Percentiles rank a stretch among this genome's conserved stretches.
Conservation (phyloP, 176 grass and related monocot genomes). For the Lolium rigidum region DNA sequence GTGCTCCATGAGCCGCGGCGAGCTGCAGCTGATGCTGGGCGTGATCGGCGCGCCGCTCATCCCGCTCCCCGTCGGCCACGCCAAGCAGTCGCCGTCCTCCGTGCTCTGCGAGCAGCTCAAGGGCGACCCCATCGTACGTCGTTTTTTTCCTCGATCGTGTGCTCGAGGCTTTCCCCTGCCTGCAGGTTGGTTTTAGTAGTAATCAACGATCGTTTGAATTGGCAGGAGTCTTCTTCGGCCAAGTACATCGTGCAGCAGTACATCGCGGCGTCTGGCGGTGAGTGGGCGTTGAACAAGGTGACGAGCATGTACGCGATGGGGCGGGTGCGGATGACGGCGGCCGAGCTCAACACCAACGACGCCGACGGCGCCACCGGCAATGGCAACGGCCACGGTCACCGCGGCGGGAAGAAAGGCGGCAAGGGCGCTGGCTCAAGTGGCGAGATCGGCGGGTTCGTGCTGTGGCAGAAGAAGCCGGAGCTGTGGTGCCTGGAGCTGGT, state of each 20-base stretch:
- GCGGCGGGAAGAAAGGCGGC: slow-evolving; percentile 49
- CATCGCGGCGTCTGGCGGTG: slow-evolving; percentile 92
- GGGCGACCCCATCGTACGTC: slow-evolving; percentile 73
- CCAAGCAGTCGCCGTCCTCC: slow-evolving; percentile 66
- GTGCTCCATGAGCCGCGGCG: slow-evolving; percentile 65
- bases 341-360: slow-evolving; percentile 79
- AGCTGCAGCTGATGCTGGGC: slow-evolving; percentile 99
- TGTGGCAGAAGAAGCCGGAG: slow-evolving; percentile 98
- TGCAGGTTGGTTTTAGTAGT: not conserved
- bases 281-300: slow-evolving; percentile 80
- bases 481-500: slow-evolving; percentile 98
- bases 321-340: slow-evolving; percentile 81
- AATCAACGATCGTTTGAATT: not conserved
- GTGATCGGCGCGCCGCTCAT: slow-evolving; percentile 97
- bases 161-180: not conserved
- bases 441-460: slow-evolving; percentile 98
- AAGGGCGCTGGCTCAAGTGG: slow-evolving; percentile 25
- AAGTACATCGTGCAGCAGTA: slow-evolving; percentile 99
- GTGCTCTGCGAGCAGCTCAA: slow-evolving; percentile 74
- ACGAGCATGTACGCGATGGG: slow-evolving; percentile 98
- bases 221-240: slow-evolving; percentile 84
- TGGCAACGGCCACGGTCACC: slow-evolving; percentile 7
- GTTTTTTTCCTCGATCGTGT: not conserved
- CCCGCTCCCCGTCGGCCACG: slow-evolving; percentile 76
- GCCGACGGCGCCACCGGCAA: not conserved